Base-by-base conservation (phyloP, 352 stramenopile genomes). In the Aphanomyces cochlioides region DNA sequence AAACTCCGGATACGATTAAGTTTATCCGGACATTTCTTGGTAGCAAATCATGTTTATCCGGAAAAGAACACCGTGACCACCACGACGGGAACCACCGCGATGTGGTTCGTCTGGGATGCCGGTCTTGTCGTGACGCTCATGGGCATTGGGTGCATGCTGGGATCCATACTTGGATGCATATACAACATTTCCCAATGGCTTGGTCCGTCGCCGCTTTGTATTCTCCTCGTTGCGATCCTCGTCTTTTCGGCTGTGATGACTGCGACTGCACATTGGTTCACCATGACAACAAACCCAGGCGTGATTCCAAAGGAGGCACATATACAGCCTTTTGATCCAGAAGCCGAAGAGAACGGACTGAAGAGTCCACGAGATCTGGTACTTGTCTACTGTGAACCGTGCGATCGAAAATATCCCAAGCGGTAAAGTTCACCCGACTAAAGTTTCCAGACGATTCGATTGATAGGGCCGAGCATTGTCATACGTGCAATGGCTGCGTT, bases 341-440 rank as follows among this genome's bases (percentile, higher is more conserved):
- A 79, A 0, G 68, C 75, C 3, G 56, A 67, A 28, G 65, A 78
- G 12, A 67, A 41, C 74, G 12, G 76, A 58, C 0, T 66, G 76
- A 5, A 67, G 64, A 12, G 66, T 78, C 12, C 37, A 57, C 4
- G 75, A 90, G 19, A 77, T 85, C 39, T 73, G 21, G 84, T 89
- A 59, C 89, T 92, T 73, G 73, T 95, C 15, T 92, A 90, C 68
- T 95, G 87, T 60, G 87, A 95, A 69, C 75, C 88, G 47, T 95
- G 87, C 71, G 83, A 84, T 54, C 84, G 89, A 60, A 89, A 92
- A 73, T 78, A 84, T 0, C 87, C 87, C 3, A 79, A 83, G 38
- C 85, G 87, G 87, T 92, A 66, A 40, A 34, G n/a, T 17, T 13
- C 28, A 28, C 28, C 28, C 0, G 28, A 28, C 28, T 28, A 28